Evolutionary conservation across 1,139 yeast species (phyloP).

Genomic region (Saccharomycopsis hybrid): DNA sequence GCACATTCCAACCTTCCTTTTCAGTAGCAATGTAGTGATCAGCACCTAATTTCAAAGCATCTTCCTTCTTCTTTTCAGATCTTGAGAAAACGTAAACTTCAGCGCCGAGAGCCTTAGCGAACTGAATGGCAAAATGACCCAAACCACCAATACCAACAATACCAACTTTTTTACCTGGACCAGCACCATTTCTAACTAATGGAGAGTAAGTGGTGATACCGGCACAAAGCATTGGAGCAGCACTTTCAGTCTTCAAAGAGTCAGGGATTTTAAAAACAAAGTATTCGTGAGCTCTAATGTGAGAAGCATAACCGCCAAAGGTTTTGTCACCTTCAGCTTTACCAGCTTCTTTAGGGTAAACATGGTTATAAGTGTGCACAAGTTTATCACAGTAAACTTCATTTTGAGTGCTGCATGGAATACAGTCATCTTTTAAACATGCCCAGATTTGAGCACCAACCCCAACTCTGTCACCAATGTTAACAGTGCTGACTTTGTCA

Average conservation of each 20-base stretch:
- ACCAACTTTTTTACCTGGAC: slow-evolving; percentile 32
- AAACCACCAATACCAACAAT: slow-evolving; percentile 38
- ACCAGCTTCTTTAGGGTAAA: slow-evolving; percentile 23
- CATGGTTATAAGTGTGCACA: slow-evolving; percentile 30
- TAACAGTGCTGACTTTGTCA: slow-evolving; percentile 25
- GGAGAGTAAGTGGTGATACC: slow-evolving; percentile 36
- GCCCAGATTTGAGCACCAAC: slow-evolving; percentile 32
- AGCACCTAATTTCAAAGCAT: slow-evolving; percentile 34
- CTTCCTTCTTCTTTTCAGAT: slow-evolving; percentile 30
- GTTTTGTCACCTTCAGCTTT: slow-evolving; percentile 28
- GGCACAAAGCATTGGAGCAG: slow-evolving; percentile 36
- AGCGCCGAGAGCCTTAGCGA: slow-evolving; percentile 35
- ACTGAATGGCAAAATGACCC: slow-evolving; percentile 37
- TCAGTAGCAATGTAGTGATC: slow-evolving; percentile 32
- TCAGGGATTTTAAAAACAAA: slow-evolving; percentile 33
- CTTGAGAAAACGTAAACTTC: slow-evolving; percentile 36
- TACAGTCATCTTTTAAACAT: slow-evolving; percentile 29
- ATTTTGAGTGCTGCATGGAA: slow-evolving; percentile 26
- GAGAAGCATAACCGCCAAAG: slow-evolving; percentile 35
- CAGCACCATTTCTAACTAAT: slow-evolving; percentile 30
- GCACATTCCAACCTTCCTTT: slow-evolving; percentile 27
- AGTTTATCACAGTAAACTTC: slow-evolving; percentile 31
- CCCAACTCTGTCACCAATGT: slow-evolving; percentile 34
- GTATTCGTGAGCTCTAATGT: slow-evolving; percentile 30
- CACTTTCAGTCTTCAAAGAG: slow-evolving; percentile 26